These are phyloP conservation scores for Ambrosiella beaveri DNA, from an alignment of 2,329 filamentous ascomycete species.

Conservation along the genomic window DNA sequence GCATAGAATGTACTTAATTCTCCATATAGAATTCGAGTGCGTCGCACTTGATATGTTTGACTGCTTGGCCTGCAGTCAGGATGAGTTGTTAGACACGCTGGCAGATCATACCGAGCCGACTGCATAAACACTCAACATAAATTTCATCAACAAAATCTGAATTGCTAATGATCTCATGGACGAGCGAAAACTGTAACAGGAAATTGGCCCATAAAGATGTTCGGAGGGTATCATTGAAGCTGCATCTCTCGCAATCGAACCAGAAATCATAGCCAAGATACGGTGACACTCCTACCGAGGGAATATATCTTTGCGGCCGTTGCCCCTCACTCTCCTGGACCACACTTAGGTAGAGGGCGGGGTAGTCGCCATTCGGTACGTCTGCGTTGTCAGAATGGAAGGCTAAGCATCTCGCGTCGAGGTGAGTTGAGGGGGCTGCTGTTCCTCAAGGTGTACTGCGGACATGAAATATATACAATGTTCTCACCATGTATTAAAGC, in stretches of 20 bases:
- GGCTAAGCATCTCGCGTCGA: constrained; percentile 8
- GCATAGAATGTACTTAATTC: not conserved
- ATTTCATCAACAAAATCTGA: not conserved
- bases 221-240: not conserved
- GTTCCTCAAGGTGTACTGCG: not conserved
- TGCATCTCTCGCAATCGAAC: not conserved
- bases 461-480: not conserved
- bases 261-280: not conserved
- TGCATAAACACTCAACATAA: not conserved
- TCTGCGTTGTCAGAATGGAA: constrained; percentile 10
- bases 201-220: not conserved
- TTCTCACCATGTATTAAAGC: not conserved
- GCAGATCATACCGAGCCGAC: not conserved
- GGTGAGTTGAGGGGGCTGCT: constrained; percentile 1
- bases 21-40: not conserved
- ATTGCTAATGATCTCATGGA: not conserved
- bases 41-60: not conserved
- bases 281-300: not conserved
- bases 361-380: constrained; percentile 2
- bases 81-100: not conserved
- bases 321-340: not conserved
- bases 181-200: not conserved
- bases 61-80: not conserved
- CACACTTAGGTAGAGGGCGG: not conserved
- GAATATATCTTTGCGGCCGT: not conserved